These are phyloP conservation scores for Lizonia empirigonia DNA, from an alignment of 2,329 filamentous ascomycete genomes.

Conservation along the genomic window DNA sequence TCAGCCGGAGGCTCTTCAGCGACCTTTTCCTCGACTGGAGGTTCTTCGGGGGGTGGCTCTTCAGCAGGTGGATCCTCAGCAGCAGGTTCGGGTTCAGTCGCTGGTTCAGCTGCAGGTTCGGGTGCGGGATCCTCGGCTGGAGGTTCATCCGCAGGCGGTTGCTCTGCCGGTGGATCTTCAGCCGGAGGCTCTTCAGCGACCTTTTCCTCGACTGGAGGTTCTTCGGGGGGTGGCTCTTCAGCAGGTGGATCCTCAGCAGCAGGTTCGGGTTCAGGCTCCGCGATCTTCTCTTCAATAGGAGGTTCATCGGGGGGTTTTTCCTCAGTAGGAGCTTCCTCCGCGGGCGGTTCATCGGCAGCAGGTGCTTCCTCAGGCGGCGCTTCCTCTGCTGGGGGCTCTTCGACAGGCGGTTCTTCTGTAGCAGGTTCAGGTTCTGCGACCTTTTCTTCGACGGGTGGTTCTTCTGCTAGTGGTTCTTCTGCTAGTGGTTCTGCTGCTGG, in stretches of 20 bases:
- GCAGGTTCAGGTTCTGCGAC: not conserved
- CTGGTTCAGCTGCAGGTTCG: conserved; percentile 1
- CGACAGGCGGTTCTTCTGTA: not conserved
- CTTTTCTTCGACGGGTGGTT: not conserved
- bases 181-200: not conserved
- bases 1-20: not conserved
- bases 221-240: not conserved
- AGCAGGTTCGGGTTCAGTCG: not conserved
- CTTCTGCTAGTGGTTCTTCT: not conserved
- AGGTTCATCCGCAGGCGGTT: not conserved
- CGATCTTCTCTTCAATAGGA: not conserved
- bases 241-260: not conserved
- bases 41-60: not conserved
- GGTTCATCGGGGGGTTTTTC: not conserved
- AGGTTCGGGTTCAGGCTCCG: not conserved
- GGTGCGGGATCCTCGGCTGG: not conserved
- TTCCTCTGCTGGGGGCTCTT: not conserved
- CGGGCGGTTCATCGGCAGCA: not conserved
- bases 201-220: not conserved
- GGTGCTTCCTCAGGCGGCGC: not conserved
- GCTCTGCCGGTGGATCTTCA: not conserved
- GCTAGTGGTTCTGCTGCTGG: no score
- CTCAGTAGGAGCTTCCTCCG: not conserved
- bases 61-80: not conserved
- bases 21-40: not conserved